Evolutionary conservation across 805 yeast genomes (phyloP), one percentile per base, ranked within the genome.

Genomic region (Ogataea neopini): DNA sequence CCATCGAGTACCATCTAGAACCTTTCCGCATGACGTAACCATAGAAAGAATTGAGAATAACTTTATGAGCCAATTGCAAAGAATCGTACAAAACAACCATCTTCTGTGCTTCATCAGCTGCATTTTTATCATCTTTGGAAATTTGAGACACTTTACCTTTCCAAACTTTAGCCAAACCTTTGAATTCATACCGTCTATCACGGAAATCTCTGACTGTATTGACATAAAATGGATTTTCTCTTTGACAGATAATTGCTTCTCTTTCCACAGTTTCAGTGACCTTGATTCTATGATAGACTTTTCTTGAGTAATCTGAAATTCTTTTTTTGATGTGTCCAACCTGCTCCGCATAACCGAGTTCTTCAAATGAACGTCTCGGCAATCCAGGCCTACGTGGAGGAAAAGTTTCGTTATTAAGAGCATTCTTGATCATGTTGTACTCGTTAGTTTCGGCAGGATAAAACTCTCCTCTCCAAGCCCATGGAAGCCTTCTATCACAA

Each of bases 1-100:
- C 99, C 94, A 94, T 90, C 0, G 99, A 94, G 61, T 91, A 94
- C 99, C 99, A 94, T 50, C 99, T 77, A 0, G 99, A 94, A 33
- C 99, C 99, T 61, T 94, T 94, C 68, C 99, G 80, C 99, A 94
- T 94, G 11, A 94, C 99, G 61, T 94, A 94, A 42, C 99, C 99
- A 60, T 94, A 94, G 64, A 94, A 94, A 0, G 98, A 92, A 62
- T 94, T 94, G 60, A 94, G 75, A 69, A 94, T 94, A 62, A 92
- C 97, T 62, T 94, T 94, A 66, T 94, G 98, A 0, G 99, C 99
- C 54, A 94, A 75, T 69, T 94, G 99, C 58, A 94, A 72, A 2
- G 99, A 92, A 63, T 94, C 99, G 64, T 91, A 94, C 42, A 94
- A 74, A 32, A 94, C 88, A 19, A 89, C 86, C 94, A 89, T 91